A percentile compares a stretch with the other conserved stretches of the same genome.
Conservation (phyloP, 768 basidiomycete species). For the Coprinopsis sp. region DNA sequence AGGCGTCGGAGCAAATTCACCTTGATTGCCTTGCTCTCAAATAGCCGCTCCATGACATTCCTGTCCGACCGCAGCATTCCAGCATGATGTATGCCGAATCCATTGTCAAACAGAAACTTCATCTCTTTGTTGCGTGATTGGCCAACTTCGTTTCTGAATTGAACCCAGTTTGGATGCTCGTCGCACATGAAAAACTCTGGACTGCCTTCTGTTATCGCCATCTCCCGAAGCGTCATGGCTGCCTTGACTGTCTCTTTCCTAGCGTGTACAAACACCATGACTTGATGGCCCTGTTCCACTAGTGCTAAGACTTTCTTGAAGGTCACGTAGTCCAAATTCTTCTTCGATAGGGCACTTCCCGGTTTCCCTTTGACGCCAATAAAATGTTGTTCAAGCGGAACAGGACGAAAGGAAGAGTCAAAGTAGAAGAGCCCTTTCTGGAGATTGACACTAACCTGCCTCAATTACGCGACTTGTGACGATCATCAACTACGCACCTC, state of each 20-base stretch:
- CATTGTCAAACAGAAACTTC: slow-evolving; percentile 87
- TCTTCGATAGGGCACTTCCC: slow-evolving; percentile 63
- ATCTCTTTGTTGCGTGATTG: slow-evolving; percentile 92
- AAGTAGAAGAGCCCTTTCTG: slow-evolving; percentile 93
- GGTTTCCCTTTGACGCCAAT: slow-evolving; percentile 89
- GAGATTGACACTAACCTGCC: slow-evolving; percentile 66
- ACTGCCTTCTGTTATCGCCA: slow-evolving; percentile 64
- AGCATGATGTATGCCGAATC: slow-evolving; percentile 98
- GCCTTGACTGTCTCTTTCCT: slow-evolving; percentile 97
- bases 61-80: slow-evolving; percentile 95
- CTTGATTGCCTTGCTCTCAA: slow-evolving; percentile 88
- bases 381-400: slow-evolving; percentile 97
- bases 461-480: neutral
- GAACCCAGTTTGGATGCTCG: slow-evolving; percentile 72
- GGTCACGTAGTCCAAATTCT: slow-evolving; percentile 82
- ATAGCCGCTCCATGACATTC: slow-evolving; percentile 93
- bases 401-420: slow-evolving; percentile 93
- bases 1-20: slow-evolving; percentile 33
- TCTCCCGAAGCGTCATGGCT: slow-evolving; percentile 75
- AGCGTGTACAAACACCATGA: slow-evolving; percentile 99
- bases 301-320: slow-evolving; percentile 89
- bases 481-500: slow-evolving; percentile 43
- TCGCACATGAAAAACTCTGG: slow-evolving; percentile 76
- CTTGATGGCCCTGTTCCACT: slow-evolving; percentile 90
- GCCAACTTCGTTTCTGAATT: slow-evolving; percentile 74